Evolutionary conservation across 73 alveolate species (phyloP).

Genomic region (Paramecium sonneborni): DNA sequence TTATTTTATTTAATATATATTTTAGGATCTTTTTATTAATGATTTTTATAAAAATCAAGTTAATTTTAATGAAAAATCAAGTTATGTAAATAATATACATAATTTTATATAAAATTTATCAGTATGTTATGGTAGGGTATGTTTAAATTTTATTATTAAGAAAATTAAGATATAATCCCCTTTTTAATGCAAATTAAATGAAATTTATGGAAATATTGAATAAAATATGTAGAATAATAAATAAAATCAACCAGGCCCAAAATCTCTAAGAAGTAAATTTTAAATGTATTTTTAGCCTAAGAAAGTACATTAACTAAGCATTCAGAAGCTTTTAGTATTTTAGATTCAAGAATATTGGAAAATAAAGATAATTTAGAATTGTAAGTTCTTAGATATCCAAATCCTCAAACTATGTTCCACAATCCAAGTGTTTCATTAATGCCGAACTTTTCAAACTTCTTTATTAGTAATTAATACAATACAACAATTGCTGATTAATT

Average conservation of each 20-base stretch:
- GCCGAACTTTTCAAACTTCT: neutral
- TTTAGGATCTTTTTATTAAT: no score
- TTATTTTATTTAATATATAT: no score
- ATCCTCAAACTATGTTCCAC: neutral
- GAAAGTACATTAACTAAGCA: neutral
- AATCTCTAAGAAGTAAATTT: conserved; percentile 15
- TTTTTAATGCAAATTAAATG: neutral
- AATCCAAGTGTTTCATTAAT: neutral
- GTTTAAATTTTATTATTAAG: neutral
- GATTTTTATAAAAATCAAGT: neutral
- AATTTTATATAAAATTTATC: neutral
- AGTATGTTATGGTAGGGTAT: neutral
- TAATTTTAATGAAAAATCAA: neutral
- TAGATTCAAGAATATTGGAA: neutral
- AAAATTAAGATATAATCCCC: neutral
- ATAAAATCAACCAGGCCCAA: neutral
- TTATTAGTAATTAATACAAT: neutral
- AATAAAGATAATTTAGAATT: neutral
- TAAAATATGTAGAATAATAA: conserved; percentile 4
- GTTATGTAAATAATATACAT: neutral
- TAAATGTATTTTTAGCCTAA: neutral
- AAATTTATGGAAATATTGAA: conserved; percentile 18
- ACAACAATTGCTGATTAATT: conserved; percentile 10
- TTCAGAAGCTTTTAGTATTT: neutral
- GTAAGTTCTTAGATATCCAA: neutral